phyloP scores from a whole-genome alignment of 2,329 filamentous ascomycete species.

The Graphiopsis chlorocephala region DNA sequence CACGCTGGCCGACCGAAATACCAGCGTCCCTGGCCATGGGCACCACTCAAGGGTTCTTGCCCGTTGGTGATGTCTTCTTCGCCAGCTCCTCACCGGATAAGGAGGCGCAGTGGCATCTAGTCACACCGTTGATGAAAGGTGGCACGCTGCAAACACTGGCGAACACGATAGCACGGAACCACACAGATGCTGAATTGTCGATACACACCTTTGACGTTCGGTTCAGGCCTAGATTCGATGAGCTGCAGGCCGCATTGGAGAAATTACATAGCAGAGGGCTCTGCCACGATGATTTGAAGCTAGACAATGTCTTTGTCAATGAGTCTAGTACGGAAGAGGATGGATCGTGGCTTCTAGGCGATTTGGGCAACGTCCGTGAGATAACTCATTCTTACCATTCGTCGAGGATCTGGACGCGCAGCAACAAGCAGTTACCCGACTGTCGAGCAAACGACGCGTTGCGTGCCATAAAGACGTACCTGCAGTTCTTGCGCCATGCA shows the following conservation, averaged over 20 bases:
- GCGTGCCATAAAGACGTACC: conserved; percentile 4
- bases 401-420: not conserved
- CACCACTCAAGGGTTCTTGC: not conserved
- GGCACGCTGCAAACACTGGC: not conserved
- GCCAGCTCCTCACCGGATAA: not conserved
- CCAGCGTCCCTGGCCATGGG: not conserved
- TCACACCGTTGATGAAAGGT: not conserved
- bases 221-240: conserved; percentile 32
- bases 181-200: not conserved
- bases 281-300: conserved; percentile 41
- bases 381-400: conserved; percentile 26
- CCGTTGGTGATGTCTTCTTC: not conserved
- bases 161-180: not conserved
- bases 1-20: conserved; percentile 7
- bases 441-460: conserved; percentile 6
- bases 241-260: conserved; percentile 27
- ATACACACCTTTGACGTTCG: conserved; percentile 25
- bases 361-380: conserved; percentile 37
- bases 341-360: conserved; percentile 34
- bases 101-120: conserved; percentile 4
- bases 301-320: conserved; percentile 34
- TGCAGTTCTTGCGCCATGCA: conserved; percentile 4
- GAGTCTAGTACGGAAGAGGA: conserved; percentile 15
- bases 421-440: not conserved
- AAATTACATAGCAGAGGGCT: conserved; percentile 31